Evolutionary conservation across 2,329 filamentous ascomycete species (phyloP), one percentile per base, ranked within the genome.

Genomic region (Bretziella fagacearum): DNA sequence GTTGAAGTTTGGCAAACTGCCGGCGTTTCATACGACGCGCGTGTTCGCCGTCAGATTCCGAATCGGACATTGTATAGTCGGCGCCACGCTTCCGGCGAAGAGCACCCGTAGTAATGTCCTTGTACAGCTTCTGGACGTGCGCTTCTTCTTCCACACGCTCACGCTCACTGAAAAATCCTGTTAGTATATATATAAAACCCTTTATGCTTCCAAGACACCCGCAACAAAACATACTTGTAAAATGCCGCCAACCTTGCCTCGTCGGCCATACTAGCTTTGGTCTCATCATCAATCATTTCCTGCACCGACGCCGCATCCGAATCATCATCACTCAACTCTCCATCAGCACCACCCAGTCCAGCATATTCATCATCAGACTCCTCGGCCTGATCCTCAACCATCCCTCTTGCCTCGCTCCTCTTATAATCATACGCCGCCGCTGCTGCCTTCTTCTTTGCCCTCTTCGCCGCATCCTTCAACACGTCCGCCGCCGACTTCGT

Each of bases 331-430:
- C 73, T 80, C 53, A 89, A 84, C 54, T 96, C 89, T 51, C 89
- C 87, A 61, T 87, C 89, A 8, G 69, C 81, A 52, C 91, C 91
- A 54, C 91, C 91, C 7, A 98, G 69, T 3, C 91, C 91, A 32
- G 87, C 89, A 60, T 96, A 98, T 61, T 98, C 91, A 59, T 98
- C 91, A 59, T 98, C 93, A 0, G 91, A 98, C 63, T 98, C 91
- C 56, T 94, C 84, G 51, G 91, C 89, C 59, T 93, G 86, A 54
- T 95, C 91, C 54, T 96, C 76, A 30, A 98, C 71, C 72, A 94
- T 83, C 20, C 81, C 79, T 56, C 79, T 86, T 0, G 87, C 89
- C 58, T 83, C 79, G 64, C 84, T 93, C 60, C 81, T 87, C 62
- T 85, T 87, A 62, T 81, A 84, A 63, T 94, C 74, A 55, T 86